Conservation (phyloP, 2,329 filamentous ascomycete genomes). For the Whalleya microplaca region DNA sequence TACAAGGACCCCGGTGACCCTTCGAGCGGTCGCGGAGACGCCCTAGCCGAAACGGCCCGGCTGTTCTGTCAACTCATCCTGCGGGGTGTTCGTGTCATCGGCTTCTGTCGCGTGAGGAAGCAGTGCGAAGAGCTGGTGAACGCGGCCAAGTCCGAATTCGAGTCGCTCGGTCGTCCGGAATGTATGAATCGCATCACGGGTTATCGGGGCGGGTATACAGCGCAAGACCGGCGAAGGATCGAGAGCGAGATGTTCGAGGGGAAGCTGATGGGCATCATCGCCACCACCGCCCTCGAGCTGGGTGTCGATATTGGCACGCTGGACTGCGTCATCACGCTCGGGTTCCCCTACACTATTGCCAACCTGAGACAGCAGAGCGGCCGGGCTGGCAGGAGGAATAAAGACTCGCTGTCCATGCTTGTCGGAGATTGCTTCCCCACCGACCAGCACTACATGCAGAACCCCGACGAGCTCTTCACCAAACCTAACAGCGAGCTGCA, state of each 20-base stretch:
- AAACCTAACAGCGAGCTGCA: constrained; percentile 88
- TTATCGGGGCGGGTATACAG: constrained; percentile 92
- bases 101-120: constrained; percentile 86
- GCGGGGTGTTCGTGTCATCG: constrained; percentile 87
- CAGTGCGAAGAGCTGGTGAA: constrained; percentile 84
- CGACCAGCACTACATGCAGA: constrained; percentile 96
- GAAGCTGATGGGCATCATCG: constrained; percentile 88
- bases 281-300: constrained; percentile 89
- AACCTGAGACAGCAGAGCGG: constrained; percentile 95
- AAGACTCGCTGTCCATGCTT: constrained; percentile 87
- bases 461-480: constrained; percentile 91
- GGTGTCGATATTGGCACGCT: constrained; percentile 94
- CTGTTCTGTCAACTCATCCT: constrained; percentile 90
- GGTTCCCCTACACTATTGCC: constrained; percentile 93
- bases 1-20: constrained; percentile 89
- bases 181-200: constrained; percentile 85
- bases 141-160: constrained; percentile 78
- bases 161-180: constrained; percentile 72
- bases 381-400: constrained; percentile 87
- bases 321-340: constrained; percentile 91
- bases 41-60: constrained; percentile 82
- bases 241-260: constrained; percentile 98
- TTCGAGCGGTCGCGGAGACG: constrained; percentile 81
- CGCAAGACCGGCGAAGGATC: constrained; percentile 84
- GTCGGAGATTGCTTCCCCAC: constrained; percentile 88